Conservation (phyloP, 495 filamentous ascomycete genomes). For the Penicillium taxi region DNA sequence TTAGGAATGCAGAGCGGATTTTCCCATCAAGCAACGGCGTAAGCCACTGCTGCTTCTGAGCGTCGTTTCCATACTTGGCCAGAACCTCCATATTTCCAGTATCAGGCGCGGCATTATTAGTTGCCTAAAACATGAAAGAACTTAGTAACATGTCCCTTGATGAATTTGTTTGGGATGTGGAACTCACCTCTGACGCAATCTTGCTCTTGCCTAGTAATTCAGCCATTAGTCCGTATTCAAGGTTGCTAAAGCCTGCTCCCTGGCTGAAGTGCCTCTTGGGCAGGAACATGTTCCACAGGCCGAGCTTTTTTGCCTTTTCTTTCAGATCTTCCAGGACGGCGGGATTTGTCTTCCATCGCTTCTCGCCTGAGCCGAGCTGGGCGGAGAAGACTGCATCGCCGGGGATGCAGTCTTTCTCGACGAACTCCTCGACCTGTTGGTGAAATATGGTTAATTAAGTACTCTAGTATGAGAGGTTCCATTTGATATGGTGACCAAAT, state of each 20-base stretch:
- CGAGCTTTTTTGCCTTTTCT: slow-evolving; percentile 69
- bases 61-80: slow-evolving; percentile 85
- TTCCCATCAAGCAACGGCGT: slow-evolving; percentile 73
- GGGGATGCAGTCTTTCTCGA: slow-evolving; percentile 91
- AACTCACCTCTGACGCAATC: slow-evolving; percentile 60
- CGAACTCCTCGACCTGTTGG: slow-evolving; percentile 77
- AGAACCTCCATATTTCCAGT: slow-evolving; percentile 96
- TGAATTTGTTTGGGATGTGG: too few relatives aligned
- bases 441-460: too few relatives aligned
- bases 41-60: slow-evolving; percentile 84
- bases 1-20: slow-evolving; percentile 84
- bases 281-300: slow-evolving; percentile 97
- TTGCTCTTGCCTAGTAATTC: slow-evolving; percentile 77
- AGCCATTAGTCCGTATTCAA: slow-evolving; percentile 91
- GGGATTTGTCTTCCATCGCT: slow-evolving; percentile 73
- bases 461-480: slow-evolving; percentile 1
- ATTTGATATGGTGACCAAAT: too few relatives aligned
- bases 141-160: background rate
- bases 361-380: slow-evolving; percentile 66
- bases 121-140: slow-evolving; percentile 43
- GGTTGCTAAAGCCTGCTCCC: slow-evolving; percentile 81
- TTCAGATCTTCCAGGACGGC: slow-evolving; percentile 82
- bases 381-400: slow-evolving; percentile 71
- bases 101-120: slow-evolving; percentile 86
- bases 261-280: slow-evolving; percentile 91